Evolutionary conservation across 768 basidiomycete genomes (phyloP).

Genomic region (Tricholoma sp.): DNA sequence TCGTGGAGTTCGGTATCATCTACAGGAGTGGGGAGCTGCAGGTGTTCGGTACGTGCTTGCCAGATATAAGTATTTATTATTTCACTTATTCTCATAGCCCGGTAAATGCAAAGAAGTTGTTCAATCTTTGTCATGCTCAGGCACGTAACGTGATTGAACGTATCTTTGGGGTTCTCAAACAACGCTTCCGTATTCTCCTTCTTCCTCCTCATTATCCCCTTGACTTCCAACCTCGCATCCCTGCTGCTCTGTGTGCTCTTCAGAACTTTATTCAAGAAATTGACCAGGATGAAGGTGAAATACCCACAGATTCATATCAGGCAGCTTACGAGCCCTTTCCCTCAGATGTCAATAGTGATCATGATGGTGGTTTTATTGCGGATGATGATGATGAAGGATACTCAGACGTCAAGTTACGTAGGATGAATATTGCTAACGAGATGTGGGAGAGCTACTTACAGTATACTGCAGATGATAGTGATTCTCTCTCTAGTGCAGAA

Average conservation of each 20-base stretch:
- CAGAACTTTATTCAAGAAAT: background rate
- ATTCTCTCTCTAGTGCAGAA: background rate
- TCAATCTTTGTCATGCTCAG: background rate
- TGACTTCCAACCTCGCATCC: background rate
- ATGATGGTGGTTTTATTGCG: background rate
- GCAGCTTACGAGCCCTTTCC: background rate
- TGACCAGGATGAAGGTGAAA: background rate
- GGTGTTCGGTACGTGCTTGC: background rate
- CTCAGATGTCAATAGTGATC: background rate
- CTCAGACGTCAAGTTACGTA: background rate
- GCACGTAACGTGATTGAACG: background rate
- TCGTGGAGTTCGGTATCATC: background rate
- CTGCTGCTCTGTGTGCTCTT: background rate
- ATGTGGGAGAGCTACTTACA: background rate
- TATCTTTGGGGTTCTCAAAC: background rate
- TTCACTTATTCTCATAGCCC: background rate
- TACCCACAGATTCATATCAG: background rate
- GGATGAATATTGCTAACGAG: background rate
- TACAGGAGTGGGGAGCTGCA: background rate
- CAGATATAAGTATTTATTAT: background rate
- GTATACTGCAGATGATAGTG: background rate
- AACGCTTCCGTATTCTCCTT: background rate
- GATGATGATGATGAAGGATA: background rate
- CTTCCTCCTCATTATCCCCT: background rate
- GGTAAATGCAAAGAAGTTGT: background rate